phyloP scores from a whole-genome alignment of 768 basidiomycete species.

The Dacryopinax primogenitus region DNA sequence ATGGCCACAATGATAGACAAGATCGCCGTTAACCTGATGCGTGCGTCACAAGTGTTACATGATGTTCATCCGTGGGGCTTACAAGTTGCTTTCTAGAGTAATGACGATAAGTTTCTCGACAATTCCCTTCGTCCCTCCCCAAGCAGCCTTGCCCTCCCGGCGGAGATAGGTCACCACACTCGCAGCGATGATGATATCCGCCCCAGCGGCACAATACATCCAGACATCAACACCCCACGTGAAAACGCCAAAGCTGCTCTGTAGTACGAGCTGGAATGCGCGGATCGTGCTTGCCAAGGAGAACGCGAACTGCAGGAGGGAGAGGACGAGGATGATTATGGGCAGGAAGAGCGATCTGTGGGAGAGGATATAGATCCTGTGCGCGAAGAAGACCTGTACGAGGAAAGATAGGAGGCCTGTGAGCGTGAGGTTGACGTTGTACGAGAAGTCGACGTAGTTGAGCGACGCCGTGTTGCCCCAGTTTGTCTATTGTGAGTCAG shows the following conservation, averaged over 20 bases:
- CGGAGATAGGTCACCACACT: not conserved
- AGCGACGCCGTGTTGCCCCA: conserved; percentile 4
- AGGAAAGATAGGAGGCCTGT: not conserved
- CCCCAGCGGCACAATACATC: conserved; percentile 4
- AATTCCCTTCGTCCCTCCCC: not conserved
- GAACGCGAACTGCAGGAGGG: conserved; percentile 3
- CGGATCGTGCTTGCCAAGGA: not conserved
- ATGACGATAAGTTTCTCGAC: not conserved
- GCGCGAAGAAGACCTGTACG: conserved; percentile 1
- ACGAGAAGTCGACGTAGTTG: conserved; percentile 8
- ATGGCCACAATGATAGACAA: conserved; percentile 6
- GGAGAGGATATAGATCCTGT: not conserved
- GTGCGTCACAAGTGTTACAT: not conserved
- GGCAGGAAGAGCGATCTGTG: not conserved
- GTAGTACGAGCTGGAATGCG: not conserved
- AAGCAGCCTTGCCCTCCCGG: not conserved
- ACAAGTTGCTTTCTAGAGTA: conserved; percentile 5
- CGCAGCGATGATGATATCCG: conserved; percentile 2
- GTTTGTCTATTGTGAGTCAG: not conserved
- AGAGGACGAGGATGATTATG: not conserved
- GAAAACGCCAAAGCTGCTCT: conserved; percentile 8
- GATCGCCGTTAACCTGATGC: not conserved
- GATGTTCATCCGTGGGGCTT: not conserved
- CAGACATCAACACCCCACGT: not conserved
- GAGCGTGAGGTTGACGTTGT: conserved; percentile 4